Evolutionary conservation across 495 filamentous ascomycete species (phyloP).

Genomic region (Jackrogersella multiformis): DNA sequence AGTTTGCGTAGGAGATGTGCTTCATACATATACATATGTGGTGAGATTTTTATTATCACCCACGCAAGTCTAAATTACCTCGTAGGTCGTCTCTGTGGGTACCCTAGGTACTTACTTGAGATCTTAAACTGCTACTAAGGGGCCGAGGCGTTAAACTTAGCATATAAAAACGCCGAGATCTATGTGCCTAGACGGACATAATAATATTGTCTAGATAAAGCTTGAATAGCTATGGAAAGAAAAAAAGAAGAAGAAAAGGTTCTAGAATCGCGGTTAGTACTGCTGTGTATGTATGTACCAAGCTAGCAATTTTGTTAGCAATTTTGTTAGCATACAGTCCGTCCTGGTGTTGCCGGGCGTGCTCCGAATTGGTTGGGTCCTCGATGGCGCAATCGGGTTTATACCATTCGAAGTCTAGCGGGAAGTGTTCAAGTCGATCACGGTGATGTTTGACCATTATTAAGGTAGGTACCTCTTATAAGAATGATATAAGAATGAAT

Average conservation of each 20-base stretch:
- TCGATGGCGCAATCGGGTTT: slow-evolving; percentile 38
- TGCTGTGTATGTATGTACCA: too few relatives aligned
- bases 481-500: neutral
- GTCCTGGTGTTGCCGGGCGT: neutral
- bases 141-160: slow-evolving; percentile 8
- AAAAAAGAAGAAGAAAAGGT: slow-evolving; percentile 4
- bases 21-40: neutral
- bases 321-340: slow-evolving; percentile 5
- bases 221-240: neutral
- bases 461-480: neutral
- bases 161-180: slow-evolving; percentile 1
- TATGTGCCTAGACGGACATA: slow-evolving; percentile 7
- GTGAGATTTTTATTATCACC: too few relatives aligned
- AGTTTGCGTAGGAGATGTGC: neutral
- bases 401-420: slow-evolving; percentile 31
- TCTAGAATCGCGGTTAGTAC: neutral
- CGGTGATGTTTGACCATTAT: neutral
- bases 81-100: slow-evolving; percentile 24
- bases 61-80: slow-evolving; percentile 10
- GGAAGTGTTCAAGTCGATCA: slow-evolving; percentile 6
- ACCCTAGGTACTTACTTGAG: slow-evolving; percentile 2
- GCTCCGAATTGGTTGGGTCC: slow-evolving; percentile 20
- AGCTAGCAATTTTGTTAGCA: neutral
- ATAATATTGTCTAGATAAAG: slow-evolving; percentile 8
- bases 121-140: slow-evolving; percentile 16